phyloP scores from a whole-genome alignment of 2,329 filamentous ascomycete species.

The Pseudopyricularia cyperi region DNA sequence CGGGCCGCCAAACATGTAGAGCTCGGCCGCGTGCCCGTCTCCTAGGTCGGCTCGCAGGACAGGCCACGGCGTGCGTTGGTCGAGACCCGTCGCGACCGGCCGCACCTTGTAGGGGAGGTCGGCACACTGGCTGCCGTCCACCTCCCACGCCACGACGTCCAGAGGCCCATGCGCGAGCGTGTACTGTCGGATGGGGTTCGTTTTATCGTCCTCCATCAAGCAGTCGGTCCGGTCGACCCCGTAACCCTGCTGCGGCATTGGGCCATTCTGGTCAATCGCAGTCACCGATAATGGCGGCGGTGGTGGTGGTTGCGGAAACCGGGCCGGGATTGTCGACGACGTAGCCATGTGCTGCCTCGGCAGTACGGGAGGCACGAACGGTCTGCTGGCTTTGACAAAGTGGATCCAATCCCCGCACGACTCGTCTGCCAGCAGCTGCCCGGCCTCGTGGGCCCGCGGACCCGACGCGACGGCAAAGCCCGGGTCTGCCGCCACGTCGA shows the following conservation, averaged over 20 bases:
- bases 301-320: neutral
- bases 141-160: slow-evolving; percentile 56
- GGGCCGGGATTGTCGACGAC: neutral
- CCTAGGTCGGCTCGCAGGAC: neutral
- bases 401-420: neutral
- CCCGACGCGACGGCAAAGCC: neutral
- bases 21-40: neutral
- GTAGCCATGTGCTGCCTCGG: neutral
- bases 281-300: too few species aligned
- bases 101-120: slow-evolving; percentile 31
- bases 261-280: too few species aligned
- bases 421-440: neutral
- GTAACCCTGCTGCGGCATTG: neutral
- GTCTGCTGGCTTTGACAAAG: neutral
- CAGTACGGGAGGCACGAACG: neutral
- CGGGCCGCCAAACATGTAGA: neutral
- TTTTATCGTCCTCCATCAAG: neutral
- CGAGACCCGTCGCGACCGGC: neutral
- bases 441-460: neutral
- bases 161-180: slow-evolving; percentile 27
- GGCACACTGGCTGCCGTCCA: slow-evolving; percentile 18
- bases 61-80: neutral
- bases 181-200: neutral
- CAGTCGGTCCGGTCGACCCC: neutral
- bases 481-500: slow-evolving; percentile 12